Conservation (phyloP, 169 alveolate genomes). For the Neospora caninum region DNA sequence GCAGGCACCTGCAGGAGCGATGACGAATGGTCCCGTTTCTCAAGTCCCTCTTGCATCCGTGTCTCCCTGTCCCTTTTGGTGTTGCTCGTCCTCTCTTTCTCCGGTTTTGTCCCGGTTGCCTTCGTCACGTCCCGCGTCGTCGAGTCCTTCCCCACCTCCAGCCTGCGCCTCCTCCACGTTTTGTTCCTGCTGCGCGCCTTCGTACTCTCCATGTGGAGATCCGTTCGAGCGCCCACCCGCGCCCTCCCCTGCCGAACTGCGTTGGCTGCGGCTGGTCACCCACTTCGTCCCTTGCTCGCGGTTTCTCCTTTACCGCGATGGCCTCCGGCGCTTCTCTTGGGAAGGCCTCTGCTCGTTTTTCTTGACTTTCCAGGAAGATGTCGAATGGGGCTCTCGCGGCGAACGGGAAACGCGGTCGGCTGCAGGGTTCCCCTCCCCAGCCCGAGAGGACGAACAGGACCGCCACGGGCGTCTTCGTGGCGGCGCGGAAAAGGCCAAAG, state of each 20-base stretch:
- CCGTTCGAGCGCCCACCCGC: neutral
- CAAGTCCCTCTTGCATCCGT: neutral
- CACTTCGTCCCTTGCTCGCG: neutral
- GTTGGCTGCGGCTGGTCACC: conserved; percentile 1
- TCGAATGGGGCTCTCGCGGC: neutral
- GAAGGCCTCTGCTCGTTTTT: neutral
- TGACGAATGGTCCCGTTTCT: too few relatives aligned
- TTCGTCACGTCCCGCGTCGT: too few relatives aligned
- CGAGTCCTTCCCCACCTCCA: too few relatives aligned
- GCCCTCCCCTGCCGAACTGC: conserved; percentile 7
- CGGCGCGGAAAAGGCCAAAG: neutral
- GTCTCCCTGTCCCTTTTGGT: neutral
- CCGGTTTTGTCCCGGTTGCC: too few relatives aligned
- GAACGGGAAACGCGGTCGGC: neutral
- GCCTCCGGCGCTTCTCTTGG: neutral
- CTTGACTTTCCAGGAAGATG: neutral
- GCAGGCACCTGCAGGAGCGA: too few relatives aligned
- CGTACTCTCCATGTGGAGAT: neutral
- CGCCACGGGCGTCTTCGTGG: too few relatives aligned
- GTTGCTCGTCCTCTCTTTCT: neutral
- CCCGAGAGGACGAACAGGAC: neutral
- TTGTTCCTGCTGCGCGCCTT: too few relatives aligned
- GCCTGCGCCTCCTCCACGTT: too few relatives aligned
- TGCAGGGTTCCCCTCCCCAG: neutral
- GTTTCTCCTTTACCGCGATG: neutral